These are phyloP conservation scores for Yamadazyma phyllophila DNA, from an alignment of 805 yeast species.

Conservation along the genomic window DNA sequence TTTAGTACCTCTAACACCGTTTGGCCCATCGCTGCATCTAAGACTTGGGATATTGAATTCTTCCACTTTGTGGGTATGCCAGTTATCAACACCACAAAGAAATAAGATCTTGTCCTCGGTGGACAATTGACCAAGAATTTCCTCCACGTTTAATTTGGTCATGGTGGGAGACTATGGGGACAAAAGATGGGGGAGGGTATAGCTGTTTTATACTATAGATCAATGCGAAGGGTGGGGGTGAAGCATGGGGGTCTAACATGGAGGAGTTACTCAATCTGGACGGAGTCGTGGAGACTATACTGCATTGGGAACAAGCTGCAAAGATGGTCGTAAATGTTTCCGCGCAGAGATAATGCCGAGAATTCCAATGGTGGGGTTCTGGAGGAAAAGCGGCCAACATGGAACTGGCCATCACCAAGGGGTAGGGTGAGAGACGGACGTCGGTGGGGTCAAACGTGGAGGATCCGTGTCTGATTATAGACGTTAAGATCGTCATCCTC, in stretches of 20 bases:
- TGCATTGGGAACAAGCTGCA: background rate
- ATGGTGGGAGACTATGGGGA: background rate
- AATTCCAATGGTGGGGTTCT: background rate
- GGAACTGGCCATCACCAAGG: too few relatives aligned
- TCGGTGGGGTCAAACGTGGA: too few relatives aligned
- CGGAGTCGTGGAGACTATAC: background rate
- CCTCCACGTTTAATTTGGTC: slow-evolving; percentile 20
- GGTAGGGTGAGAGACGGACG: too few relatives aligned
- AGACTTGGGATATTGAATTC: slow-evolving; percentile 45
- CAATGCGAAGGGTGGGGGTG: background rate
- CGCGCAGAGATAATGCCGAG: background rate
- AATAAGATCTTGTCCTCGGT: slow-evolving; percentile 24
- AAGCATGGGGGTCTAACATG: background rate
- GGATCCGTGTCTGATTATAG: too few relatives aligned
- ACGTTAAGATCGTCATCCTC: too few relatives aligned
- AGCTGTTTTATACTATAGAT: slow-evolving; percentile 3
- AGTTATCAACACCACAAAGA: slow-evolving; percentile 41
- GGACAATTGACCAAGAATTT: slow-evolving; percentile 22
- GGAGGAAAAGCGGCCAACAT: background rate
- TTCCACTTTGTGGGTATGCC: slow-evolving; percentile 47
- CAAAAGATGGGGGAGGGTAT: background rate
- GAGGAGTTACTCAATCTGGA: background rate
- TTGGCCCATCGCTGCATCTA: slow-evolving; percentile 40
- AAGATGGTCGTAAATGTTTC: background rate
- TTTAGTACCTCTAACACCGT: slow-evolving; percentile 32